Percentiles rank a stretch among this genome's conserved stretches.
These are phyloP conservation scores for Fusarium pseudonygamai DNA, from an alignment of 2,329 filamentous ascomycete genomes.

Conservation along the genomic window DNA sequence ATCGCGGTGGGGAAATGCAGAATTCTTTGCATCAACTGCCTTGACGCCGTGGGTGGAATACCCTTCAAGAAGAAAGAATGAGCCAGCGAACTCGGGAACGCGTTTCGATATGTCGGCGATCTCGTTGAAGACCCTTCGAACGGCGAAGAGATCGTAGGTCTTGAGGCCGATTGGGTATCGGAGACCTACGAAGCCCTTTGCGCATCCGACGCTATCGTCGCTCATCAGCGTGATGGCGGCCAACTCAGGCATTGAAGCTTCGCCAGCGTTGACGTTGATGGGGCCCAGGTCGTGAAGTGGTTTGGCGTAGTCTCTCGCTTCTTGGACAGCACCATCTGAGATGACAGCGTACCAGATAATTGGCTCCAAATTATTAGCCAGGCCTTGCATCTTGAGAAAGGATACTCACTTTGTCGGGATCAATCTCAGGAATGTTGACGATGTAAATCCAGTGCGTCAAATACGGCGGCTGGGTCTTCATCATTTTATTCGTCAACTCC, in stretches of 20 bases:
- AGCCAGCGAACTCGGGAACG: slow-evolving; percentile 24
- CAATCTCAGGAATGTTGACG: slow-evolving; percentile 26
- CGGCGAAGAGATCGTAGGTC: slow-evolving; percentile 46
- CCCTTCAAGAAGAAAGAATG: slow-evolving; percentile 63
- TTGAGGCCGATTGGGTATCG: slow-evolving; percentile 56
- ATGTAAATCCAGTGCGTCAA: slow-evolving; percentile 31
- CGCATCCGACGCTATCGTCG: slow-evolving; percentile 49
- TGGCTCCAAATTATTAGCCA: slow-evolving; percentile 38
- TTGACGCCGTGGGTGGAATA: slow-evolving; percentile 49
- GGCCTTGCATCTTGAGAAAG: fast-evolving
- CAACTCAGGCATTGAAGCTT: slow-evolving; percentile 55
- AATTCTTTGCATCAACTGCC: background rate
- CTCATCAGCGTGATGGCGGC: slow-evolving; percentile 53
- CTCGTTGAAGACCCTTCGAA: slow-evolving; percentile 42
- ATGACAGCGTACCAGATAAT: slow-evolving; percentile 54
- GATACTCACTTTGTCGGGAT: background rate
- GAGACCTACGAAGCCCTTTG: slow-evolving; percentile 52
- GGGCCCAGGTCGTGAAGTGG: slow-evolving; percentile 54
- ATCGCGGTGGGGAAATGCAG: slow-evolving; percentile 25
- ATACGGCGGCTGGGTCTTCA: slow-evolving; percentile 24
- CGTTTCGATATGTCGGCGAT: slow-evolving; percentile 41
- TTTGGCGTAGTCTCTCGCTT: slow-evolving; percentile 50
- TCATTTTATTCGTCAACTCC: slow-evolving; percentile 24
- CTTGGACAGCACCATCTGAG: slow-evolving; percentile 49
- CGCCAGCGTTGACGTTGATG: slow-evolving; percentile 40